Evolutionary conservation across 192 early-diverging fungal genomes (phyloP).

Genomic region (Anaeromyces robustus): DNA sequence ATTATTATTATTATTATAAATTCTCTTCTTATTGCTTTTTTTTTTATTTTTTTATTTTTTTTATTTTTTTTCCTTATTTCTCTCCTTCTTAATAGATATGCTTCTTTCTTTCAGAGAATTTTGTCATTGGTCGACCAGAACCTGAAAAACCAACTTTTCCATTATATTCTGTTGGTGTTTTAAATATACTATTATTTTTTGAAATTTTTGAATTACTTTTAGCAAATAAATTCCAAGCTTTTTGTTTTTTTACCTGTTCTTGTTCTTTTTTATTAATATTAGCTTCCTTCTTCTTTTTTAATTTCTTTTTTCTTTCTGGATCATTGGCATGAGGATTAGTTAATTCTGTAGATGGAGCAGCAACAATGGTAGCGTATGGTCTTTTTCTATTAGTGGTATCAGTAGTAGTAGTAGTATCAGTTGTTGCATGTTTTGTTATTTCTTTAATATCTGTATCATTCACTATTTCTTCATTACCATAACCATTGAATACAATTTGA

Average conservation of each 20-base stretch:
- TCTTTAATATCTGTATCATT: constrained; percentile 14
- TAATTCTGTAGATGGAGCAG: constrained; percentile 1
- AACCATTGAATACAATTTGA: background rate
- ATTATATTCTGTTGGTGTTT: constrained; percentile 65
- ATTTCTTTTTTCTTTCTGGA: constrained; percentile 27
- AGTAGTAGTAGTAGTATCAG: constrained; percentile 1
- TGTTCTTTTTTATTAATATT: constrained; percentile 20
- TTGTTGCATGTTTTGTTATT: background rate
- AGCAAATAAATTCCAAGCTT: constrained; percentile 60
- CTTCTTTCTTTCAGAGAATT: constrained; percentile 57
- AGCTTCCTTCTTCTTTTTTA: constrained; percentile 14
- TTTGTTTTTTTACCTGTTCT: constrained; percentile 55
- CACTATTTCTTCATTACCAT: background rate
- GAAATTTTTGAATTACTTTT: constrained; percentile 19
- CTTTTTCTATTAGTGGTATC: background rate
- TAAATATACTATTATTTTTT: constrained; percentile 60
- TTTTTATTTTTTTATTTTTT: background rate
- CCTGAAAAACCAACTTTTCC: constrained; percentile 72
- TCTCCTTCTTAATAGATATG: constrained; percentile 26
- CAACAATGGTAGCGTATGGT: background rate
- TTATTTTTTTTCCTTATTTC: background rate
- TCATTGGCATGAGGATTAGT: constrained; percentile 11
- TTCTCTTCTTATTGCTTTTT: too few species aligned
- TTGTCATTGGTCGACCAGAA: constrained; percentile 60
- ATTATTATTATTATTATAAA: too few species aligned